Percentiles rank a stretch among this genome's conserved stretches.
Conservation (phyloP, 2,329 filamentous ascomycete species). For the Didymosphaeria variabile region DNA sequence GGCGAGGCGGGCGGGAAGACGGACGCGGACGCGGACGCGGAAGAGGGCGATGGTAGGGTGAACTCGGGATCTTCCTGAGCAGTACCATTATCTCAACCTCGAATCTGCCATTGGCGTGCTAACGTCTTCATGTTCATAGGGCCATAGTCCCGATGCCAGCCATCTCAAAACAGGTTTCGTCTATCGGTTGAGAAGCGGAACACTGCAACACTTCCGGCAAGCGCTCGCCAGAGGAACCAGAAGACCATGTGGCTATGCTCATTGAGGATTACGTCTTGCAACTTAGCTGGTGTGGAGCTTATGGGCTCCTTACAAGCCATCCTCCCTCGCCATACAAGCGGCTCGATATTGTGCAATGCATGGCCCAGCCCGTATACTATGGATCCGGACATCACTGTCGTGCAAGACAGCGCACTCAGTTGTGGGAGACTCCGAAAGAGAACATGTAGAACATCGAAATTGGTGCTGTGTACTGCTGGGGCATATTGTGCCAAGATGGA, state of each 20-base stretch:
- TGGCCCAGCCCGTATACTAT: neutral
- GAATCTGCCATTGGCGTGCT: neutral
- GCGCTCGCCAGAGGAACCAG: neutral
- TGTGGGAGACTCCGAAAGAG: no score
- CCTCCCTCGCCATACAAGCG: neutral
- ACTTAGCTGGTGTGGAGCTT: neutral
- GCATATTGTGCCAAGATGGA: neutral
- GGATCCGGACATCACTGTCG: neutral
- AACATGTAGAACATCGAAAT: no score
- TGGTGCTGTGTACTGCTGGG: no score
- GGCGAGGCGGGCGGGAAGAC: constrained; percentile 48
- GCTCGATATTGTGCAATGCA: neutral
- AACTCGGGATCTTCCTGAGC: neutral
- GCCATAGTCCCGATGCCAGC: neutral
- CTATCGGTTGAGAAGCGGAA: neutral
- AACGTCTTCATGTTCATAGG: neutral
- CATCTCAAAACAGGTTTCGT: neutral
- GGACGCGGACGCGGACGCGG: constrained; percentile 44
- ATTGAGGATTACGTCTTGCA: neutral
- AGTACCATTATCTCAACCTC: neutral
- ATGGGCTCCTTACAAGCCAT: neutral
- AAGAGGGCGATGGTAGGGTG: constrained; percentile 41
- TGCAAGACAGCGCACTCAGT: no score
- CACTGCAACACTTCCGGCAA: neutral
- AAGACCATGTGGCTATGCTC: neutral